A percentile compares a stretch with the other conserved stretches of the same genome.
Conservation (phyloP, 2,329 filamentous ascomycete genomes). For the Trichoderma afroharzianum region DNA sequence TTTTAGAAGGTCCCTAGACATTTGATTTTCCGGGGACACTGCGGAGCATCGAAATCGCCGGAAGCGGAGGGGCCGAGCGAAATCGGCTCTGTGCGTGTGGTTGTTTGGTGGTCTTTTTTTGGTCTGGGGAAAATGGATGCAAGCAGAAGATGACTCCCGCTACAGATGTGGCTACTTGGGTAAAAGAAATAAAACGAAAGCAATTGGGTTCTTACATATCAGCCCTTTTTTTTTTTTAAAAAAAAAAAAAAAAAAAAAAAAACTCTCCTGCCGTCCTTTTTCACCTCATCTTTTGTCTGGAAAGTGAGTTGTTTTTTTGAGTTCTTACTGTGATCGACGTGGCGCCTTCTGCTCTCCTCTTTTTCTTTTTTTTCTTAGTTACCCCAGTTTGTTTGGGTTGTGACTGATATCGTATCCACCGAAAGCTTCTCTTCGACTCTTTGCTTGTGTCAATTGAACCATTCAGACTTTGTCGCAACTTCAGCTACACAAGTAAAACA, state of each 20-base stretch:
- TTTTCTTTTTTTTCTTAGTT: not conserved
- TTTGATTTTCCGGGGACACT: not conserved
- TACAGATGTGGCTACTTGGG: not conserved
- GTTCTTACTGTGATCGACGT: conserved; percentile 13
- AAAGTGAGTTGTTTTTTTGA: not conserved
- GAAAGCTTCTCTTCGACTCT: not conserved
- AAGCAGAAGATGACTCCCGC: not conserved
- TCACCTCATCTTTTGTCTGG: too few species aligned
- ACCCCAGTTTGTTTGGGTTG: not conserved
- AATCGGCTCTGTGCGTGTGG: not conserved
- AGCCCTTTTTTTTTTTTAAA: not conserved
- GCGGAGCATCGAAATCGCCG: not conserved
- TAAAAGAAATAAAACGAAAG: not conserved
- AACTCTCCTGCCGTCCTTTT: not conserved
- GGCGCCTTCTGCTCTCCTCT: not conserved
- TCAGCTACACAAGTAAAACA: not conserved
- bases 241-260: too few species aligned
- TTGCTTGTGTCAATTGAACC: not conserved
- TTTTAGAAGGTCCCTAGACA: not conserved
- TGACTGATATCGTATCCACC: not conserved
- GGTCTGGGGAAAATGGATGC: not conserved
- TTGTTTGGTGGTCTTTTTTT: not conserved
- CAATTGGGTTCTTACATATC: not conserved
- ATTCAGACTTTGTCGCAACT: not conserved
- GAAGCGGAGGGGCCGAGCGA: not conserved